These are phyloP conservation scores for Pistacia atlantica DNA, from an alignment of 345 rosid species.

Conservation along the genomic window DNA sequence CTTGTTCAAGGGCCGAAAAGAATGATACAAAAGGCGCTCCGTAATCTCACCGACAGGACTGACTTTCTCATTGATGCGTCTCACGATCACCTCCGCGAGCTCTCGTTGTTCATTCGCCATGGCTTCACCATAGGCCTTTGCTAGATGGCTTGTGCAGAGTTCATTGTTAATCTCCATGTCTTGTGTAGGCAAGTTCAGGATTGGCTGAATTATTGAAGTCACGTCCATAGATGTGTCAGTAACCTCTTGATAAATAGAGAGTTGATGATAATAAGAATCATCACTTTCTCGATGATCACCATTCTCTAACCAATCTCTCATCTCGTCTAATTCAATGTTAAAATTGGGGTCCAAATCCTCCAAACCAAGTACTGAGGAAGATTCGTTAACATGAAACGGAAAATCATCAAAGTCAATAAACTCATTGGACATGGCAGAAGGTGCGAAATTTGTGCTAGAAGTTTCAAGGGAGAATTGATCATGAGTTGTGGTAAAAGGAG, in stretches of 20 bases:
- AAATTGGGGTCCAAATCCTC: constrained; percentile 1
- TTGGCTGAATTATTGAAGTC: neutral
- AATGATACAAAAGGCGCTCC: constrained; percentile 23
- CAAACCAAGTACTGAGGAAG: neutral
- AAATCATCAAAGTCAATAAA: neutral
- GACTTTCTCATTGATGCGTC: constrained; percentile 27
- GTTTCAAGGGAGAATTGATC: constrained; percentile 2
- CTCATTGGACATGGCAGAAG: neutral
- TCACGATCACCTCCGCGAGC: constrained; percentile 22
- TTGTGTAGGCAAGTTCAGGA: constrained; percentile 18
- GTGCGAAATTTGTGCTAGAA: neutral
- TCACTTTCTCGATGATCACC: neutral
- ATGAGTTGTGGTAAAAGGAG: neutral
- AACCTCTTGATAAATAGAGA: neutral
- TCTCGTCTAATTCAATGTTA: constrained; percentile 7
- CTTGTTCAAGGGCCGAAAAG: constrained; percentile 16
- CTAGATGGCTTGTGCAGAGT: constrained; percentile 12
- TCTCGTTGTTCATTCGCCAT: constrained; percentile 16
- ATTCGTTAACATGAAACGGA: constrained; percentile 1
- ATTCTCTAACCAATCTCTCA: constrained; percentile 11
- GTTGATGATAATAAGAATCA: neutral
- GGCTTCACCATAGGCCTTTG: constrained; percentile 27
- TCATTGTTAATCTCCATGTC: constrained; percentile 5
- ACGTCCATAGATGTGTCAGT: neutral
- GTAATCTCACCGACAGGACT: constrained; percentile 14